Percentiles rank a stretch among this genome's conserved stretches.
These are phyloP conservation scores for Leccinum subtestaceum DNA, from an alignment of 768 basidiomycete genomes.

Conservation along the genomic window DNA sequence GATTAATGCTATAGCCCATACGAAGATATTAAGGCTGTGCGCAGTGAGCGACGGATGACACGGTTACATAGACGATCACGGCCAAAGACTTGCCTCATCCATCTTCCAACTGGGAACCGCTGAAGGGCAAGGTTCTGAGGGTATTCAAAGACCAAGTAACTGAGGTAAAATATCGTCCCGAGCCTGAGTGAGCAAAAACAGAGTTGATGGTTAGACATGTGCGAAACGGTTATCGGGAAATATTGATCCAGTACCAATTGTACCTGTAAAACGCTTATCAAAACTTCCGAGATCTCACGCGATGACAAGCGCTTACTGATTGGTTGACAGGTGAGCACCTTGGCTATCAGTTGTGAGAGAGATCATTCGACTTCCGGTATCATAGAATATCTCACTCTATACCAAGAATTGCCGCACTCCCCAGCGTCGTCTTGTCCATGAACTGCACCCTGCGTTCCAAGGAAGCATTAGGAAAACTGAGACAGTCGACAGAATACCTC, in stretches of 20 bases:
- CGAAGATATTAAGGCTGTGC: constrained; percentile 59
- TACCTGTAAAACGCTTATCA: constrained; percentile 41
- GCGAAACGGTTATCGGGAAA: neutral
- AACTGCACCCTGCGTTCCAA: constrained; percentile 57
- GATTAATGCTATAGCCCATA: constrained; percentile 62
- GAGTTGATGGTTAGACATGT: neutral
- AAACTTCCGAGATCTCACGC: neutral
- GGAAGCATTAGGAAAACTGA: neutral
- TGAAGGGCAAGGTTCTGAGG: constrained; percentile 74
- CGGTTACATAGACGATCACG: neutral
- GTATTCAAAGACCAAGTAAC: constrained; percentile 69
- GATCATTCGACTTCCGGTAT: neutral
- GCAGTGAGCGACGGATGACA: neutral
- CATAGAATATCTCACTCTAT: constrained; percentile 46
- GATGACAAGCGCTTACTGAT: constrained; percentile 45
- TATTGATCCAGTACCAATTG: constrained; percentile 49
- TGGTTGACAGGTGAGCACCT: constrained; percentile 59
- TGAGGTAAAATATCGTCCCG: constrained; percentile 72
- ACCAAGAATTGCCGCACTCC: constrained; percentile 65
- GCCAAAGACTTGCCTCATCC: constrained; percentile 61
- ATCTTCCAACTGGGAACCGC: constrained; percentile 72
- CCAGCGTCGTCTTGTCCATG: constrained; percentile 76
- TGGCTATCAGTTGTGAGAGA: constrained; percentile 37
- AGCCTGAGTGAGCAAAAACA: constrained; percentile 43
- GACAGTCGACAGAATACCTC: neutral